phyloP scores from a whole-genome alignment of 2,329 filamentous ascomycete genomes.

The Aspergillus proliferans region DNA sequence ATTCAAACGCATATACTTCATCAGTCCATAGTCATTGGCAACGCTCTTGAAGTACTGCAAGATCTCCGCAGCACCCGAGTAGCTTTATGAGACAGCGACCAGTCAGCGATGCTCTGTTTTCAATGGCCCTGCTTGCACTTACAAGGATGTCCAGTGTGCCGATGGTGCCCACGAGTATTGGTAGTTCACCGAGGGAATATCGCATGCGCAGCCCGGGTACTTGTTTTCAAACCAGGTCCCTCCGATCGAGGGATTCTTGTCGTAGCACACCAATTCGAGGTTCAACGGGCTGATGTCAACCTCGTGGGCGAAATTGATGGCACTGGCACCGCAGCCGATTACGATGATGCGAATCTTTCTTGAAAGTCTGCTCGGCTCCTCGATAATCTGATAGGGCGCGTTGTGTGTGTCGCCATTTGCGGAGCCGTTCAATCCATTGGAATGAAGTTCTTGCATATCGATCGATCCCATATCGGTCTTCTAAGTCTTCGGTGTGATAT shows the following conservation, averaged over 20 bases:
- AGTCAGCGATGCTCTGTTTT: no score
- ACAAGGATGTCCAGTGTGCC: conserved; percentile 13
- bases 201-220: conserved; percentile 29
- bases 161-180: conserved; percentile 27
- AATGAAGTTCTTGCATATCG: no score
- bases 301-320: conserved; percentile 12
- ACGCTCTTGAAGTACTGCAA: conserved; percentile 21
- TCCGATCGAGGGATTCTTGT: conserved; percentile 32
- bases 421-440: no score
- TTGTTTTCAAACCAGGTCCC: conserved; percentile 33
- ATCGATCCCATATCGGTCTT: no score
- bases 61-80: conserved; percentile 21
- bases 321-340: conserved; percentile 12
- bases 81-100: conserved; percentile 7
- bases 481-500: no score
- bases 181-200: conserved; percentile 26
- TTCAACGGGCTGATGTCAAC: conserved; percentile 8
- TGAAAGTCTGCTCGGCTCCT: conserved; percentile 5
- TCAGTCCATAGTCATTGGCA: conserved; percentile 18
- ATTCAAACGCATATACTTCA: conserved; percentile 20
- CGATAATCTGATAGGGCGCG: conserved; percentile 5
- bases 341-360: conserved; percentile 12
- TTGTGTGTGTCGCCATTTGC: background rate
- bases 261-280: conserved; percentile 19
- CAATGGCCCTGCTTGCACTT: background rate